Evolutionary conservation across 2,329 filamentous ascomycete genomes (phyloP).

Genomic region (Clarireedia homoeocarpa): DNA sequence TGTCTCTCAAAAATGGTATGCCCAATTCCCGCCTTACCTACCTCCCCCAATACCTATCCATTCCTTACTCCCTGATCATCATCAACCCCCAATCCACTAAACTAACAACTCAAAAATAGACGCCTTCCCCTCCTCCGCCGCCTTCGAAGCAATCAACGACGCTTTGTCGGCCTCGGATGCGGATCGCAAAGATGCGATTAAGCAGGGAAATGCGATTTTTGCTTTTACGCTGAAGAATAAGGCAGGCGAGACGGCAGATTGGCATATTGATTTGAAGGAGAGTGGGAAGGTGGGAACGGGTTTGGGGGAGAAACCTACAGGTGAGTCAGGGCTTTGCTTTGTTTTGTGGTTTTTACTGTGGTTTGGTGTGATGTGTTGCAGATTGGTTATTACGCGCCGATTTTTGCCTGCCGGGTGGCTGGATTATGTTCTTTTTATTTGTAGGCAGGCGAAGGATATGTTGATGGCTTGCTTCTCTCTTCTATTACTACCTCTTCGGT

Average conservation of each 20-base stretch:
- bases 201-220: slow-evolving; percentile 80
- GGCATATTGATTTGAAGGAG: slow-evolving; percentile 94
- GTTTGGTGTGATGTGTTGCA: too few species aligned
- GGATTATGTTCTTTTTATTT: neutral
- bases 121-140: slow-evolving; percentile 80
- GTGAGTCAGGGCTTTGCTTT: slow-evolving; percentile 39
- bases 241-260: slow-evolving; percentile 70
- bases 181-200: slow-evolving; percentile 80
- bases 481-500: too few species aligned
- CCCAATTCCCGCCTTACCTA: neutral
- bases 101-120: slow-evolving; percentile 37
- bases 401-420: too few species aligned
- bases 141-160: slow-evolving; percentile 81
- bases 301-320: slow-evolving; percentile 70
- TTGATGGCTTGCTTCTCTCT: too few species aligned
- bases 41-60: neutral
- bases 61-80: neutral
- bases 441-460: too few species aligned
- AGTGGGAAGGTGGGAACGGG: slow-evolving; percentile 77
- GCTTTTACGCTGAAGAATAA: slow-evolving; percentile 89
- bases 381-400: too few species aligned
- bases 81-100: neutral
- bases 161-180: slow-evolving; percentile 60
- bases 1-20: slow-evolving; percentile 9
- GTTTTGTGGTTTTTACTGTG: too few species aligned